Percentiles rank a stretch among this genome's conserved stretches.
Evolutionary conservation across 768 basidiomycete genomes (phyloP).

Genomic region (Obba rivulosa): DNA sequence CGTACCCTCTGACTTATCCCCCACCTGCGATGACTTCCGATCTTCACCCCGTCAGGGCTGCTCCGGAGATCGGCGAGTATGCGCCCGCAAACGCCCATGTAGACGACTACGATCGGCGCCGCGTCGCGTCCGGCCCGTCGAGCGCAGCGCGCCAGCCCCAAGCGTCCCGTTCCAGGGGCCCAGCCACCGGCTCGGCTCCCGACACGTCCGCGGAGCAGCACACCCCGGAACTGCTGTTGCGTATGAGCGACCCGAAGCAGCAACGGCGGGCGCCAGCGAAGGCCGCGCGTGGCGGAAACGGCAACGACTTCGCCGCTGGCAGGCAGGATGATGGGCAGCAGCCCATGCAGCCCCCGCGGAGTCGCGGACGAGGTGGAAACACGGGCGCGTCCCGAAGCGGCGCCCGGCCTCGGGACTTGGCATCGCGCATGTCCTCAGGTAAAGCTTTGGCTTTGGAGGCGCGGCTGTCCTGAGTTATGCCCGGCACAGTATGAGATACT

Average conservation of each 20-base stretch:
- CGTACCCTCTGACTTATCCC: background rate
- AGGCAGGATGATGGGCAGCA: background rate
- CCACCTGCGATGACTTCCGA: background rate
- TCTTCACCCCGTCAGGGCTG: too few species aligned
- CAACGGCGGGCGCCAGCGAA: background rate
- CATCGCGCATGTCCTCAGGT: too few species aligned
- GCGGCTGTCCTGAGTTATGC: too few species aligned
- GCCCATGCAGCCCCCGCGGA: background rate
- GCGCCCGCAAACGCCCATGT: background rate
- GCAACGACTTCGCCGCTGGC: background rate
- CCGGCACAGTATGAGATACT: too few species aligned
- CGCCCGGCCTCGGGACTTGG: background rate
- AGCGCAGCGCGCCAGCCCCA: background rate
- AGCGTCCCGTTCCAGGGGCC: background rate
- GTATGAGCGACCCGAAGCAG: constrained; percentile 1
- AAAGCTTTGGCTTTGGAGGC: too few species aligned
- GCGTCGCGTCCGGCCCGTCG: background rate
- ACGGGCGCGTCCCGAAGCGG: background rate
- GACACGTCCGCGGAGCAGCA: background rate
- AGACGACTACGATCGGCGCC: background rate
- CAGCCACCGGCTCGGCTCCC: background rate
- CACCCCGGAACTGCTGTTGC: background rate
- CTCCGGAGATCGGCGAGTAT: background rate
- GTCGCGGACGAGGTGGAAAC: background rate
- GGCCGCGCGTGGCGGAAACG: background rate